These are phyloP conservation scores for Cryptococcus sp. DNA, from an alignment of 1,284 basidiomycete species.

Conservation along the genomic window DNA sequence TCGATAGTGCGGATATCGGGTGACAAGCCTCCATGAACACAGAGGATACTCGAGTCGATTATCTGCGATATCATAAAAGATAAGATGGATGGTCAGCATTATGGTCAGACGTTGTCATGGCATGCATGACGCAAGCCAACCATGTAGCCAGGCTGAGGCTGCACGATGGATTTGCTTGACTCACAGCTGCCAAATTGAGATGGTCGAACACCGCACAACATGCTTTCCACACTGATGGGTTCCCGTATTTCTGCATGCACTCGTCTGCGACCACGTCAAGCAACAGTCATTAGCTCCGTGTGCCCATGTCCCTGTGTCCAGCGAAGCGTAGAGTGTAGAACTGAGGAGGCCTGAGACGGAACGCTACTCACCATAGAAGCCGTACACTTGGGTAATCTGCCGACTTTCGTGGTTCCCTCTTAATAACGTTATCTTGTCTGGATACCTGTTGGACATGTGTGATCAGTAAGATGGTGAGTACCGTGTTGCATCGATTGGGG, in stretches of 20 bases:
- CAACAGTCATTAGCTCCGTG: not conserved
- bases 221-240: conserved; percentile 89
- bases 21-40: conserved; percentile 89
- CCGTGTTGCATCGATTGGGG: not conserved
- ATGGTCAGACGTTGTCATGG: not conserved
- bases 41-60: conserved; percentile 85
- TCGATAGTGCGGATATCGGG: conserved; percentile 90
- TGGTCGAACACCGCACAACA: conserved; percentile 96
- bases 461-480: not conserved
- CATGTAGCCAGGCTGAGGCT: not conserved
- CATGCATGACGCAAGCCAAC: not conserved
- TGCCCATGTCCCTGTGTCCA: not conserved
- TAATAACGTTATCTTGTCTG: conserved; percentile 85
- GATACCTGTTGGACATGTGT: conserved; percentile 65
- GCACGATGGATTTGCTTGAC: conserved; percentile 41
- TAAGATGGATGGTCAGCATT: not conserved
- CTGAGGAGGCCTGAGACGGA: not conserved
- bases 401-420: conserved; percentile 94
- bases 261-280: conserved; percentile 64
- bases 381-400: conserved; percentile 97
- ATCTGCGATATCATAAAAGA: conserved; percentile 60
- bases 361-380: conserved; percentile 79
- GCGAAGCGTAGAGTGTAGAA: not conserved
- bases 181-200: conserved; percentile 85
- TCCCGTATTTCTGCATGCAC: conserved; percentile 95